Percentiles rank a stretch among this genome's conserved stretches.
Conservation (phyloP, 2,329 filamentous ascomycete species). For the Penicillium sp. region DNA sequence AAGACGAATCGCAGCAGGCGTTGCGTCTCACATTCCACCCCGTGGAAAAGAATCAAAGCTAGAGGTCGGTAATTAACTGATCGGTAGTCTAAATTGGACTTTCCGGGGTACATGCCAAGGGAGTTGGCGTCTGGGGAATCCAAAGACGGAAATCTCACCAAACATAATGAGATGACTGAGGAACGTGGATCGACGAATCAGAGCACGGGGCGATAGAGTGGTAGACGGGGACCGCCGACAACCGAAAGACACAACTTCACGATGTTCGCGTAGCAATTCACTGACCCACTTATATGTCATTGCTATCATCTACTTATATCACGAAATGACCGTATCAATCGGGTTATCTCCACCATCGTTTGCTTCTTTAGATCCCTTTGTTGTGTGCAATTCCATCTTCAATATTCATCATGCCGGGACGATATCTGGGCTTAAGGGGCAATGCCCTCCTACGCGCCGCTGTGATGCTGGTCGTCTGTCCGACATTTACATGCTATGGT, state of each 20-base stretch:
- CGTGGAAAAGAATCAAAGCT: not conserved
- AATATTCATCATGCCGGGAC: constrained; percentile 14
- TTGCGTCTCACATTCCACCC: not conserved
- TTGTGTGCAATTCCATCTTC: constrained; percentile 1
- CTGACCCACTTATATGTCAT: not conserved
- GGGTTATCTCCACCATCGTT: constrained; percentile 30
- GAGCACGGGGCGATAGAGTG: not conserved
- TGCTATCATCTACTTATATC: not conserved
- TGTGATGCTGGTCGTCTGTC: constrained; percentile 25
- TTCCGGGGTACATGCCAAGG: not conserved
- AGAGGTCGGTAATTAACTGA: not conserved
- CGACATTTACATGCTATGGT: constrained; percentile 52
- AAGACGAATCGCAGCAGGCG: not conserved
- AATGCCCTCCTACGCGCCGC: constrained; percentile 23
- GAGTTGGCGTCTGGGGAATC: not conserved
- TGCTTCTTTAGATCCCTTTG: constrained; percentile 9
- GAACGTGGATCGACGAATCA: not conserved
- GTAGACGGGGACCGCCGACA: not conserved
- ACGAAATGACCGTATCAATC: not conserved
- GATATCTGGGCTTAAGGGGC: constrained; percentile 24
- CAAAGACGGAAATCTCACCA: not conserved
- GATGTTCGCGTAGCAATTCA: not conserved
- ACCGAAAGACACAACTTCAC: not conserved
- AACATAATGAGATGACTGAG: not conserved
- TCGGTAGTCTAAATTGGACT: not conserved